phyloP scores from a whole-genome alignment of 2,329 filamentous ascomycete genomes.

The Fonsecaea nubica region DNA sequence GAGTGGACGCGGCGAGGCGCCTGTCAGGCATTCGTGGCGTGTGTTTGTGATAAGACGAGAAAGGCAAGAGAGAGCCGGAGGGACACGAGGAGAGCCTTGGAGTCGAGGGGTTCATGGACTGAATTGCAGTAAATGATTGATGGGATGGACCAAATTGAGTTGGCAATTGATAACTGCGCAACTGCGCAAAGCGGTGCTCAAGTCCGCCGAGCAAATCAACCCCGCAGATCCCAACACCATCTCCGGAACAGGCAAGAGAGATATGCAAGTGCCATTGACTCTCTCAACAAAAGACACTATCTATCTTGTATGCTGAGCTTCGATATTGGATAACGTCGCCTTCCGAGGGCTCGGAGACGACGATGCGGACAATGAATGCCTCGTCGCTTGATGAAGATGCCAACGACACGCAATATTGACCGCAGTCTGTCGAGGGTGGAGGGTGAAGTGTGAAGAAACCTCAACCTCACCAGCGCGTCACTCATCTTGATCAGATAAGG shows the following conservation, averaged over 20 bases:
- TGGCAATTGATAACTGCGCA: neutral
- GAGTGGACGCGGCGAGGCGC: neutral
- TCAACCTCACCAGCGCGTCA: neutral
- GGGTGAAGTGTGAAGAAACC: neutral
- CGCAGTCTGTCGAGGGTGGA: neutral
- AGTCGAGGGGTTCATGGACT: neutral
- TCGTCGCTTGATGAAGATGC: neutral
- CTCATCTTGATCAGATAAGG: neutral
- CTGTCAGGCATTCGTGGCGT: neutral
- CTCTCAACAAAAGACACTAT: neutral
- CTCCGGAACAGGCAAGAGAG: constrained; percentile 9
- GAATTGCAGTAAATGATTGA: neutral
- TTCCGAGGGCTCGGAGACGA: neutral
- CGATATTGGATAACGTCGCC: neutral
- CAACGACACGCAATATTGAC: neutral
- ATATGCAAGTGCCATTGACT: neutral
- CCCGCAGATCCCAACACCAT: neutral
- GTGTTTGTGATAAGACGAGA: constrained; percentile 21
- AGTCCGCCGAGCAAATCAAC: constrained; percentile 3
- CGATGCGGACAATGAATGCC: neutral
- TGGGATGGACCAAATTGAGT: too few relatives aligned
- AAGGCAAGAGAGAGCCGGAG: constrained; percentile 17
- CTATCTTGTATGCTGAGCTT: neutral
- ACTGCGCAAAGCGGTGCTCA: neutral
- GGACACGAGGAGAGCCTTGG: neutral